These are phyloP conservation scores for Populus deltoides DNA, from an alignment of 345 rosid species.

Conservation along the genomic window DNA sequence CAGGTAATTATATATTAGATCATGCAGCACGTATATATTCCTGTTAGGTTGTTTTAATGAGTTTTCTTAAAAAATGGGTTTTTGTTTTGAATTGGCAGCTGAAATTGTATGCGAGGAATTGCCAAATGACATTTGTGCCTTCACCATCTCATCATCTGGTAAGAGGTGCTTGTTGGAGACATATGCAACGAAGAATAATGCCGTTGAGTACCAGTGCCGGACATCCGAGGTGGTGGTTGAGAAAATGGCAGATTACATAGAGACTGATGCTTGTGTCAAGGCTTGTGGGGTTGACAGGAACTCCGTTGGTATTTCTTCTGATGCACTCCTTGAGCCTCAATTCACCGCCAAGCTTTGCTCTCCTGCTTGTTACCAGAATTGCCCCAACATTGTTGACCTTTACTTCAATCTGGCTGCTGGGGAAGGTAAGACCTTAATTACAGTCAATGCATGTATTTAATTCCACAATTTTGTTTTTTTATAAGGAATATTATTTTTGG, in stretches of 20 bases:
- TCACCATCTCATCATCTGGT: conserved; percentile 64
- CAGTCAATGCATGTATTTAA: background rate
- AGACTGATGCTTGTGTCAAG: conserved; percentile 64
- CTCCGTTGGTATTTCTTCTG: conserved; percentile 85
- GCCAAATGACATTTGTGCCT: conserved; percentile 65
- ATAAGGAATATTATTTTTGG: background rate
- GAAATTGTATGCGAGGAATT: conserved; percentile 68
- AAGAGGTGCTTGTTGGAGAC: conserved; percentile 89
- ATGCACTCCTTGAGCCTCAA: conserved; percentile 71
- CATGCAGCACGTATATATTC: background rate
- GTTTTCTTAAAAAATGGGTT: background rate
- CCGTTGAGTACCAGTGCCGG: conserved; percentile 66
- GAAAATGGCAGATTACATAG: conserved; percentile 66
- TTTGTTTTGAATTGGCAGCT: conserved; percentile 25
- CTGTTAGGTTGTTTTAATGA: background rate
- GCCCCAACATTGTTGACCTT: conserved; percentile 92
- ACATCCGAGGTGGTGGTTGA: conserved; percentile 79
- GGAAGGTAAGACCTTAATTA: conserved; percentile 54
- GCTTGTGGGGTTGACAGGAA: conserved; percentile 85
- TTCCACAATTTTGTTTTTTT: background rate
- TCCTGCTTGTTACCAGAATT: conserved; percentile 55
- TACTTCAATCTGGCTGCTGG: conserved; percentile 94
- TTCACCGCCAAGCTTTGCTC: conserved; percentile 86
- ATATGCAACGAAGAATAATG: conserved; percentile 19
- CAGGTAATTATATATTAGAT: conserved; percentile 36